phyloP scores from a whole-genome alignment of 345 rosid genomes.

The Aurinia saxatilis region DNA sequence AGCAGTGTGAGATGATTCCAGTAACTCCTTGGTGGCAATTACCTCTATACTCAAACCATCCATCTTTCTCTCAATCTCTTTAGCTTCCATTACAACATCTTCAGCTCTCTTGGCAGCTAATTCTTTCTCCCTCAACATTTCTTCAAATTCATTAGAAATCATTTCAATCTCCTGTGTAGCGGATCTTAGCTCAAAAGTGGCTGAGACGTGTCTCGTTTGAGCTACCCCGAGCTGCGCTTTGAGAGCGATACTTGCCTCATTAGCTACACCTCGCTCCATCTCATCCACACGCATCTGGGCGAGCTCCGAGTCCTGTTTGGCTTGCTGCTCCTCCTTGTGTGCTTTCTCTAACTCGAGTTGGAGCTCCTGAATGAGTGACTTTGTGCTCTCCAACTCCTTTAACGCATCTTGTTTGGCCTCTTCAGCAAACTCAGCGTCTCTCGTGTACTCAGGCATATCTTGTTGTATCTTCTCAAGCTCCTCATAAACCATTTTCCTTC shows the following conservation, averaged over 20 bases:
- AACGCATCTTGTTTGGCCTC: conserved; percentile 46
- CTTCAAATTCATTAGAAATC: conserved; percentile 46
- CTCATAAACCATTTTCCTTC: conserved; percentile 67
- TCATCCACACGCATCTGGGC: conserved; percentile 86
- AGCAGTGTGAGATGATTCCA: conserved; percentile 81
- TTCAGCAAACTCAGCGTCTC: conserved; percentile 63
- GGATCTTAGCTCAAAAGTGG: conserved; percentile 53
- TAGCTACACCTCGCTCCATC: conserved; percentile 81
- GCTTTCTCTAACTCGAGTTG: conserved; percentile 87
- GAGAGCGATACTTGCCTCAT: conserved; percentile 83
- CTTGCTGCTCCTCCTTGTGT: conserved; percentile 82
- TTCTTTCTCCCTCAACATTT: conserved; percentile 53
- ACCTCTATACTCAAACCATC: conserved; percentile 86
- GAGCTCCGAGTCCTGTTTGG: conserved; percentile 87
- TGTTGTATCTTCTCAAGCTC: conserved; percentile 68
- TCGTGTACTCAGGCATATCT: conserved; percentile 60
- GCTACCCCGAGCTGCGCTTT: conserved; percentile 94
- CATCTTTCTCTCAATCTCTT: conserved; percentile 70
- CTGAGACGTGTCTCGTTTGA: conserved; percentile 61
- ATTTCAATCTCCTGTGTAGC: conserved; percentile 66
- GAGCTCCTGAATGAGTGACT: conserved; percentile 64
- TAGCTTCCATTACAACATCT: conserved; percentile 56
- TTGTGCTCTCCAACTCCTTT: conserved; percentile 60
- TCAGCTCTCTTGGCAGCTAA: conserved; percentile 61
- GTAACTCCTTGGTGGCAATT: conserved; percentile 69